These are phyloP conservation scores for Ogataea glucozyma DNA, from an alignment of 805 yeast genomes.

Conservation along the genomic window DNA sequence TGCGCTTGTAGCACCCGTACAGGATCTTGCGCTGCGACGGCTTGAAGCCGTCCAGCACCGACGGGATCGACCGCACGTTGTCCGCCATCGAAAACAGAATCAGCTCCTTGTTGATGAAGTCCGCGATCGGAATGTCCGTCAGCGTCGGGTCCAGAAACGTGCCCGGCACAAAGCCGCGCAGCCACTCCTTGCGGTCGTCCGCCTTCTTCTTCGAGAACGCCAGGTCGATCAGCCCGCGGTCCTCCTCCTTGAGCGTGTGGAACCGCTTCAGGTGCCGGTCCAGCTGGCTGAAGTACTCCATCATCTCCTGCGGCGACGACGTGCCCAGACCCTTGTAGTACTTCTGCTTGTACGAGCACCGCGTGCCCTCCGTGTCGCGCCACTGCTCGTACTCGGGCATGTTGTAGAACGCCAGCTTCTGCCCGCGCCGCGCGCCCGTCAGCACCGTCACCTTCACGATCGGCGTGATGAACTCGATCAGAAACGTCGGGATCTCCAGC, in stretches of 20 bases:
- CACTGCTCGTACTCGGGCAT: conserved; percentile 96
- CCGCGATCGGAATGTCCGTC: conserved; percentile 80
- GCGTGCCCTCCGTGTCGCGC: conserved; percentile 80
- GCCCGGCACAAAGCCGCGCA: conserved; percentile 87
- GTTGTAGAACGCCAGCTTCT: conserved; percentile 74
- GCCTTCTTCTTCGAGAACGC: conserved; percentile 96
- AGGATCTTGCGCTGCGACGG: conserved; percentile 96
- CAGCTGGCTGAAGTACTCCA: conserved; percentile 83
- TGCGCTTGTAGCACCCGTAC: conserved; percentile 83
- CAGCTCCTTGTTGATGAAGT: conserved; percentile 91
- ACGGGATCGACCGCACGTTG: conserved; percentile 92
- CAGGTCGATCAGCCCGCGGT: conserved; percentile 75
- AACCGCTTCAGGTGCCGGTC: conserved; percentile 86
- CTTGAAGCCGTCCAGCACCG: conserved; percentile 90
- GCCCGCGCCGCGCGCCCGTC: conserved; percentile 53
- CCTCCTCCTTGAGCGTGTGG: conserved; percentile 77
- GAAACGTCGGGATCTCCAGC: conserved; percentile 84
- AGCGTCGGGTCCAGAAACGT: conserved; percentile 83
- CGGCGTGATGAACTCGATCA: conserved; percentile 94
- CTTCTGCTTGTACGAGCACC: conserved; percentile 84
- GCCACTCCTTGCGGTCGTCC: conserved; percentile 97
- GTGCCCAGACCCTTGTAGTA: conserved; percentile 99
- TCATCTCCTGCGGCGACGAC: conserved; percentile 76
- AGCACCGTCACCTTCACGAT: conserved; percentile 86
- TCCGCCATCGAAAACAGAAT: conserved; percentile 96